These are phyloP conservation scores for Leucosporidium creatinivorum DNA, from an alignment of 768 basidiomycete genomes.

Conservation along the genomic window DNA sequence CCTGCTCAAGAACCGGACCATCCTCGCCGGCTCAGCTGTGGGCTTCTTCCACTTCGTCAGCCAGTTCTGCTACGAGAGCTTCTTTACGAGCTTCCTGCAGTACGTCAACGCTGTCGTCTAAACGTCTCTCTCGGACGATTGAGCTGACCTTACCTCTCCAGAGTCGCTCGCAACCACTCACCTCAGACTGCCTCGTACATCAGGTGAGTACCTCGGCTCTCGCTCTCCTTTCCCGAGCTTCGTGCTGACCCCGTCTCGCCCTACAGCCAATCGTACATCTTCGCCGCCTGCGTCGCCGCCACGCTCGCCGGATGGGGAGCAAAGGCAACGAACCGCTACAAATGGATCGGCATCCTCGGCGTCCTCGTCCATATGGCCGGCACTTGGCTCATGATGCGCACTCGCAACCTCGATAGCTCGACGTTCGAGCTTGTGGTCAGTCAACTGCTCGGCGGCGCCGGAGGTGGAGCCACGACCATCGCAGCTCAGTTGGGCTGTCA, in stretches of 20 bases:
- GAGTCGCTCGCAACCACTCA: conserved; percentile 34
- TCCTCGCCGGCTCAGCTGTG: conserved; percentile 28
- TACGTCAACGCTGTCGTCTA: no score
- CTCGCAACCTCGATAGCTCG: conserved; percentile 31
- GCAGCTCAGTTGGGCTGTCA: conserved; percentile 35
- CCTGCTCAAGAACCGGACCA: conserved; percentile 29
- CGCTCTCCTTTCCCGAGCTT: neutral
- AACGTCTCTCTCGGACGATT: no score
- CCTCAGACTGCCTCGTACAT: conserved; percentile 27
- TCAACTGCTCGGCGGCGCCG: conserved; percentile 33
- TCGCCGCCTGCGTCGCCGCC: conserved; percentile 33
- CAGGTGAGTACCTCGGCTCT: neutral
- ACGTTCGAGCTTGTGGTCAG: conserved; percentile 34
- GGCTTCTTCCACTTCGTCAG: conserved; percentile 36
- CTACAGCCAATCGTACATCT: conserved; percentile 35
- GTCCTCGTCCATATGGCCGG: conserved; percentile 35
- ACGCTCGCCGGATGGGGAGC: conserved; percentile 30
- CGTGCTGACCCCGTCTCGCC: neutral
- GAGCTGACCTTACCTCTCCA: neutral
- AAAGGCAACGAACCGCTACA: conserved; percentile 34
- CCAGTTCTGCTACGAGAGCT: conserved; percentile 37
- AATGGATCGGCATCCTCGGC: conserved; percentile 34
- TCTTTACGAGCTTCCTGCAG: conserved; percentile 38
- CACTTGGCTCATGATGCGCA: conserved; percentile 36
- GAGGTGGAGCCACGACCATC: conserved; percentile 34